Evolutionary conservation across 257 asterid genomes (phyloP).

Genomic region (Hygrophila difformis): DNA sequence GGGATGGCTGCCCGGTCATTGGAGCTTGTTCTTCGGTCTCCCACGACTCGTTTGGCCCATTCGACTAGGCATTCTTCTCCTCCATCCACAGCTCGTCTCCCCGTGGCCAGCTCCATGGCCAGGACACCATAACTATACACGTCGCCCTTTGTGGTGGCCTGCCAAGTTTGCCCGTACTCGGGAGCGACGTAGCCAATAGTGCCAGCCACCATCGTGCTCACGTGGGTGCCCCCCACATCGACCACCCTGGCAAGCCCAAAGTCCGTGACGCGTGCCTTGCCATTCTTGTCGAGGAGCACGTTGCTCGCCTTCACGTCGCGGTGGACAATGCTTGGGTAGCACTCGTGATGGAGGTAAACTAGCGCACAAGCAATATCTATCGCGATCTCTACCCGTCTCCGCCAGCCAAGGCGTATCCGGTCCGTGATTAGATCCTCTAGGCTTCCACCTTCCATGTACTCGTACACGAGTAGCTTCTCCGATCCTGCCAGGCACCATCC

Average conservation of each 20-base stretch:
- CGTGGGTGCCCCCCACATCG: constrained; percentile 65
- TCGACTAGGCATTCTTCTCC: constrained; percentile 89
- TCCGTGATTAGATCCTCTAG: constrained; percentile 52
- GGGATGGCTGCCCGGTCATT: constrained; percentile 30
- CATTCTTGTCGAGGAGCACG: constrained; percentile 72
- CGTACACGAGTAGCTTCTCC: constrained; percentile 77
- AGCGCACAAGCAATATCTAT: constrained; percentile 74
- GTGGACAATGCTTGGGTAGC: constrained; percentile 75
- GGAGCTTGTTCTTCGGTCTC: constrained; percentile 39
- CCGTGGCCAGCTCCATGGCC: constrained; percentile 90
- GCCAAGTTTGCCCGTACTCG: constrained; percentile 88
- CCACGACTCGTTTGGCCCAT: constrained; percentile 80
- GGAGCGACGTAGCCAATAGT: constrained; percentile 97
- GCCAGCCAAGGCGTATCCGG: constrained; percentile 42
- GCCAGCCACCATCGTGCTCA: constrained; percentile 94
- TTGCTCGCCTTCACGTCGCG: constrained; percentile 91
- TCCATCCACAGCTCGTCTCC: constrained; percentile 81
- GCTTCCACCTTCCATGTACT: constrained; percentile 96
- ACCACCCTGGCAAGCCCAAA: constrained; percentile 85
- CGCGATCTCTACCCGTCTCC: constrained; percentile 53
- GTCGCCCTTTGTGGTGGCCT: constrained; percentile 91
- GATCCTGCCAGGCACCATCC: constrained; percentile 90
- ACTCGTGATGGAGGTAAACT: constrained; percentile 78
- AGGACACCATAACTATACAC: constrained; percentile 90
- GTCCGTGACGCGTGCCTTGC: constrained; percentile 80